Percentiles rank a stretch among this genome's conserved stretches.
Conservation (phyloP, 371 early-diverging fungal species). For the Coemansia sp. region DNA sequence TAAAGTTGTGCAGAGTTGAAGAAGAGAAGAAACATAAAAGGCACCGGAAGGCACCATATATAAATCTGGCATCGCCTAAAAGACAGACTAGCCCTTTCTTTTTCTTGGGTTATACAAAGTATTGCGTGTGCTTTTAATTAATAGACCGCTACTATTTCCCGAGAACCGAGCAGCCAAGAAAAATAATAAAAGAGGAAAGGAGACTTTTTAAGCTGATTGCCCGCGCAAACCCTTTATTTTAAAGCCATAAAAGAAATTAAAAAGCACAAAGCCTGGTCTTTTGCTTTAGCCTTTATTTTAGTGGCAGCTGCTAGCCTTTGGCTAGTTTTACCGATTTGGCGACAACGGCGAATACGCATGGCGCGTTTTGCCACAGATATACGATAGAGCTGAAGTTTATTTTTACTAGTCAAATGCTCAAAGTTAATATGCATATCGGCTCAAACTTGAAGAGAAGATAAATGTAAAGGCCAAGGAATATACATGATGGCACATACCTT, state of each 20-base stretch:
- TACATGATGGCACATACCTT: neutral
- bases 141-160: neutral
- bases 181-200: neutral
- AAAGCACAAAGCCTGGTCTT: neutral
- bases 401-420: neutral
- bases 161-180: neutral
- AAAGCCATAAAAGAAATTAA: neutral
- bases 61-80: too few species aligned
- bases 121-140: neutral
- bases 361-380: neutral
- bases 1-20: neutral
- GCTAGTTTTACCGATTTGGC: neutral
- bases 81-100: neutral
- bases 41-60: too few species aligned
- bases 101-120: neutral
- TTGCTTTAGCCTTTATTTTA: neutral
- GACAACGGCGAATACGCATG: neutral
- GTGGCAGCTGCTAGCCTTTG: neutral
- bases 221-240: neutral
- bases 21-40: neutral
- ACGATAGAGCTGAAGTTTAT: neutral
- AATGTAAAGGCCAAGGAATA: too few species aligned
- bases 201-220: neutral
- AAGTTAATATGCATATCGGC: neutral
- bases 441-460: too few species aligned